Evolutionary conservation across 1,284 basidiomycete genomes (phyloP).

Genomic region (Anthracocystis walkeri): DNA sequence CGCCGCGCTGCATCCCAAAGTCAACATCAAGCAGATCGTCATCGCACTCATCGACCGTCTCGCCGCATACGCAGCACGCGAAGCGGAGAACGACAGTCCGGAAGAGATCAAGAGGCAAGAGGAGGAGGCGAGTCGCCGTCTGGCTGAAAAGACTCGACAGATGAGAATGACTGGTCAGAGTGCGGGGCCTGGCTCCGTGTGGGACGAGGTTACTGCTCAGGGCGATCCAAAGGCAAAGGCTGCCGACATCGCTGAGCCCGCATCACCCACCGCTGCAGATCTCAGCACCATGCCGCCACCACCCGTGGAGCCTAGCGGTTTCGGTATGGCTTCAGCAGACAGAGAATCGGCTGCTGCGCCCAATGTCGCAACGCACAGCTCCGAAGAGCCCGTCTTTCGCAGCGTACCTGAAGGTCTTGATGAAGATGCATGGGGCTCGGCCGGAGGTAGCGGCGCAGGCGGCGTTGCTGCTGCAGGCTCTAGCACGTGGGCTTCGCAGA

Average conservation of each 20-base stretch:
- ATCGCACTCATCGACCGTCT: conserved; percentile 68
- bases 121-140: conserved; percentile 59
- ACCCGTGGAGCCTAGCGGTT: conserved; percentile 52
- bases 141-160: conserved; percentile 64
- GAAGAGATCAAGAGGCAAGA: conserved; percentile 67
- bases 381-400: conserved; percentile 54
- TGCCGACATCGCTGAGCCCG: conserved; percentile 57
- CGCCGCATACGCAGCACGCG: conserved; percentile 66
- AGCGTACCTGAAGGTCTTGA: conserved; percentile 63
- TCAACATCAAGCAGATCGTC: conserved; percentile 69
- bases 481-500: conserved; percentile 42
- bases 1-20: conserved; percentile 67
- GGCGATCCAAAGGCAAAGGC: conserved; percentile 50
- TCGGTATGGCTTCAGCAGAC: conserved; percentile 52
- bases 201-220: conserved; percentile 63
- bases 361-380: conserved; percentile 65
- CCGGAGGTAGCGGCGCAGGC: conserved; percentile 28
- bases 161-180: conserved; percentile 57
- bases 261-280: conserved; percentile 38
- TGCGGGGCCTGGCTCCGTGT: conserved; percentile 55
- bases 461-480: conserved; percentile 26
- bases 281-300: conserved; percentile 46
- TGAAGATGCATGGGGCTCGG: conserved; percentile 57
- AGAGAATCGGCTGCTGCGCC: conserved; percentile 59
- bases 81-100: conserved; percentile 67